Evolutionary conservation across 257 asterid genomes (phyloP).

Genomic region (Nicotiana obtusifolia): DNA sequence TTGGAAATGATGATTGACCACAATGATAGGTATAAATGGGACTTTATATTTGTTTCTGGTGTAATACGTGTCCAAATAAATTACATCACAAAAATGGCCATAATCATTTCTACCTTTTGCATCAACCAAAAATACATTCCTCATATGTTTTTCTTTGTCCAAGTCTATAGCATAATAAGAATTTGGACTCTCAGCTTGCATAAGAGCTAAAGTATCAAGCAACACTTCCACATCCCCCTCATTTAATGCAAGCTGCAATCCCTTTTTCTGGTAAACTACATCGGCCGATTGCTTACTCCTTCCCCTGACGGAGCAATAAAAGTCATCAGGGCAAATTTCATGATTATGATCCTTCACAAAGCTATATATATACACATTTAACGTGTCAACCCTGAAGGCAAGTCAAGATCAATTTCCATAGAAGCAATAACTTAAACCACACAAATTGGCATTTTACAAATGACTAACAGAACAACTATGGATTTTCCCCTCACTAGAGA

Average conservation of each 20-base stretch:
- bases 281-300: conserved; percentile 17
- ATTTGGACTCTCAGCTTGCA: conserved; percentile 41
- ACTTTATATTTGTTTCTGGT: conserved; percentile 28
- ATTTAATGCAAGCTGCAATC: conserved; percentile 33
- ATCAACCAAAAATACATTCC: conserved; percentile 41
- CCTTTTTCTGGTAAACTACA: conserved; percentile 20
- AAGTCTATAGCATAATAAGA: conserved; percentile 36
- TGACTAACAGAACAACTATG: background rate
- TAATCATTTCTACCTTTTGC: conserved; percentile 36
- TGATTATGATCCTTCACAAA: conserved; percentile 45
- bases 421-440: background rate
- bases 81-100: conserved; percentile 37
- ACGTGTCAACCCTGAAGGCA: conserved; percentile 10
- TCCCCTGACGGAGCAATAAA: conserved; percentile 25
- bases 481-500: background rate
- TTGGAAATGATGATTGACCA: conserved; percentile 47
- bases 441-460: background rate
- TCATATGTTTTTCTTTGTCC: conserved; percentile 26
- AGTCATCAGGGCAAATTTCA: conserved; percentile 28
- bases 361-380: conserved; percentile 17
- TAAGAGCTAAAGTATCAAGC: conserved; percentile 32
- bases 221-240: conserved; percentile 28
- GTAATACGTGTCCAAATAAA: conserved; percentile 39
- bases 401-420: conserved; percentile 31
- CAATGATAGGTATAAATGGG: conserved; percentile 41